Conservation (phyloP, 176 grass and related monocot species). For the Triticum dicoccoides region DNA sequence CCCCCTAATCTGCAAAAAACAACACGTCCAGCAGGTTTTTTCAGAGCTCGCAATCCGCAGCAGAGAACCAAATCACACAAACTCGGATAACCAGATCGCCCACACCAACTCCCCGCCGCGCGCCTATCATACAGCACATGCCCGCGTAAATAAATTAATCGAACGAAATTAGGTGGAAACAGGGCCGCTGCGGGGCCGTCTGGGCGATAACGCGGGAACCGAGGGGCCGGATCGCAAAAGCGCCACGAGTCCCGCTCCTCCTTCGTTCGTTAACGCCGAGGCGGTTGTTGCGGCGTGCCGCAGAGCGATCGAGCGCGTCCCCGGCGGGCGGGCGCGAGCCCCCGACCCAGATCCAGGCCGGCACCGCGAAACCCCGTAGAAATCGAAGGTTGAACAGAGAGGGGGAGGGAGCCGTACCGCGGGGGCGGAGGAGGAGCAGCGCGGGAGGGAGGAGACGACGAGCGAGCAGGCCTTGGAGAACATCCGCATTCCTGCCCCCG, state of each 20-base stretch:
- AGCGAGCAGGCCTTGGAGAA: slow-evolving; percentile 82
- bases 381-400: background rate
- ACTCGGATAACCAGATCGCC: background rate
- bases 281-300: background rate
- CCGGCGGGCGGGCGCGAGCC: no score
- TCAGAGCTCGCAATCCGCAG: background rate
- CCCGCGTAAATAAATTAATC: background rate
- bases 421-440: slow-evolving; percentile 72
- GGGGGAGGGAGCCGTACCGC: slow-evolving; percentile 40
- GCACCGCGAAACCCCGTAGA: background rate
- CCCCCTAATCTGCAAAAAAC: slow-evolving; percentile 63
- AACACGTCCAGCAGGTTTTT: background rate
- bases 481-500: slow-evolving; percentile 43
- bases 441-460: slow-evolving; percentile 68
- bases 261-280: slow-evolving; percentile 15
- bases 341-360: slow-evolving; percentile 20
- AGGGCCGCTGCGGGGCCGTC: background rate
- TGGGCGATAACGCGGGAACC: background rate
- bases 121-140: background rate
- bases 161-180: background rate
- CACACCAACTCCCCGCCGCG: background rate
- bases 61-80: background rate
- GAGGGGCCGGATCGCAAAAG: slow-evolving; percentile 12
- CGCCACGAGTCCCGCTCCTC: background rate
- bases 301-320: background rate